Conservation (phyloP, 306 rosid species). For the Dalbergia cochinchinensis region DNA sequence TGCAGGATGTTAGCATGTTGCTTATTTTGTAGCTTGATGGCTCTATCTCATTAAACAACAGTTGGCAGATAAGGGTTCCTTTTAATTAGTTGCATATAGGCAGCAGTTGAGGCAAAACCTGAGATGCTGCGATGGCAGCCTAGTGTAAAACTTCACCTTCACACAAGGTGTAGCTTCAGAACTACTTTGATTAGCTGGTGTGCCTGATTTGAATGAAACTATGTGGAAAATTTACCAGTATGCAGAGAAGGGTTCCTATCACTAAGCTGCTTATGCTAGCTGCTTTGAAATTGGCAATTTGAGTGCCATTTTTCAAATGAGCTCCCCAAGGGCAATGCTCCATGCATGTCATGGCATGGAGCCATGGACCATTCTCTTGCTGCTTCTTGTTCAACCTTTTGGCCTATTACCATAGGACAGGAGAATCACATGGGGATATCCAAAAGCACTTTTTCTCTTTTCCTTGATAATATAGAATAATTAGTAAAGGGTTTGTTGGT, state of each 20-base stretch:
- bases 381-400: conserved; percentile 34
- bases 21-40: conserved; percentile 36
- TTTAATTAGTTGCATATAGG: conserved; percentile 29
- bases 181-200: conserved; percentile 29
- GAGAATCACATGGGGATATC: conserved; percentile 40
- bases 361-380: conserved; percentile 20
- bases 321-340: neutral
- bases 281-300: conserved; percentile 33
- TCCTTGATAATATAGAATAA: conserved; percentile 13
- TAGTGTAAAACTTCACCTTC: conserved; percentile 6
- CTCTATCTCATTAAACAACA: conserved; percentile 33
- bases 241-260: neutral
- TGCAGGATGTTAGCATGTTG: conserved; percentile 4
- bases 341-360: conserved; percentile 22
- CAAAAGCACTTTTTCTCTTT: conserved; percentile 11
- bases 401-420: conserved; percentile 19
- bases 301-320: conserved; percentile 2
- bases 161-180: neutral
- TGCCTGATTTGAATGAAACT: conserved; percentile 15
- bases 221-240: conserved; percentile 1
- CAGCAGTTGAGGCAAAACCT: conserved; percentile 37
- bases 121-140: conserved; percentile 33
- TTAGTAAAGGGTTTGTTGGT: neutral
- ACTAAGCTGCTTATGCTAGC: neutral
- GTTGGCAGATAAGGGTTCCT: conserved; percentile 48